phyloP scores from a whole-genome alignment of 2,329 filamentous ascomycete species.

The Aspergillus sp. region DNA sequence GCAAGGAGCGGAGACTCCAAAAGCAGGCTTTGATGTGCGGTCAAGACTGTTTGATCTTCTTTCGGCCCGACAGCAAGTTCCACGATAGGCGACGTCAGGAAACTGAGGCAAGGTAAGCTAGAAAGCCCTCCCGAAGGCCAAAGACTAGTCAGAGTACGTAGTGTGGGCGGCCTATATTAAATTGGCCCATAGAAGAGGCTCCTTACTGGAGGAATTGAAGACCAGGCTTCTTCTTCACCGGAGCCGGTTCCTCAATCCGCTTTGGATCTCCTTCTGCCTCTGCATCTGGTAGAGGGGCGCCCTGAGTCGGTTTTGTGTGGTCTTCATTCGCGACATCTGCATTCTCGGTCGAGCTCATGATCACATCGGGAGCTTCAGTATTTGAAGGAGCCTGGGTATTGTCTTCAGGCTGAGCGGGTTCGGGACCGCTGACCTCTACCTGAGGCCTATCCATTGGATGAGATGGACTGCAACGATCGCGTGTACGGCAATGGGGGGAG shows the following conservation, averaged over 20 bases:
- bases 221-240: slow-evolving; percentile 19
- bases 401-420: slow-evolving; percentile 2
- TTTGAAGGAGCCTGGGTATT: slow-evolving; percentile 4
- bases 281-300: slow-evolving; percentile 21
- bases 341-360: slow-evolving; percentile 22
- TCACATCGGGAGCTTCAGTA: slow-evolving; percentile 21
- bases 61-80: slow-evolving; percentile 65
- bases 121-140: neutral
- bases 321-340: slow-evolving; percentile 12
- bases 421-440: slow-evolving; percentile 16
- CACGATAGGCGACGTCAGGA: slow-evolving; percentile 68
- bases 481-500: neutral
- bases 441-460: slow-evolving; percentile 20
- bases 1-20: slow-evolving; percentile 72
- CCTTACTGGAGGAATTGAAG: slow-evolving; percentile 34
- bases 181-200: neutral
- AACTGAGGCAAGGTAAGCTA: slow-evolving; percentile 34
- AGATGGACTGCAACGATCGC: neutral
- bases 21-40: slow-evolving; percentile 77
- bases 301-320: slow-evolving; percentile 19
- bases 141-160: neutral
- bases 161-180: neutral
- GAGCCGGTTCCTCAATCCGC: slow-evolving; percentile 13
- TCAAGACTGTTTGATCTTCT: slow-evolving; percentile 62
- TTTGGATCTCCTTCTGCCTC: slow-evolving; percentile 13